These are phyloP conservation scores for Parascedosporium putredinis DNA, from an alignment of 2,329 filamentous ascomycete species.

Conservation along the genomic window DNA sequence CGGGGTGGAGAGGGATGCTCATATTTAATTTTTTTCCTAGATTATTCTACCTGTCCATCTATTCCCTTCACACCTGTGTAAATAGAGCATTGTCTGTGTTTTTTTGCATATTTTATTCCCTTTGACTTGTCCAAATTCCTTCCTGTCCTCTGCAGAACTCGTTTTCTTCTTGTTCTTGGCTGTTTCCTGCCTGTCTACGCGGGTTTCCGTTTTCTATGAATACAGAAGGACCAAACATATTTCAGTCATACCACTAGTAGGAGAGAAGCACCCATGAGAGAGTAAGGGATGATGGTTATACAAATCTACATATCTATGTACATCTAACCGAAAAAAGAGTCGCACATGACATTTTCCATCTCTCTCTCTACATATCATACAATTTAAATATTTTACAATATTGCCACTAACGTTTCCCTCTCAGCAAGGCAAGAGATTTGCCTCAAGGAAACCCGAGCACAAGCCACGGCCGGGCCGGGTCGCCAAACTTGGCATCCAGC, in stretches of 20 bases:
- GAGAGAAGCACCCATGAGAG: background rate
- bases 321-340: background rate
- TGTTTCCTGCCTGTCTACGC: background rate
- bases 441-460: conserved; percentile 7
- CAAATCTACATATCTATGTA: background rate
- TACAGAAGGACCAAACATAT: too few species aligned
- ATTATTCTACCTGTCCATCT: too few species aligned
- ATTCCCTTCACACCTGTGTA: too few species aligned
- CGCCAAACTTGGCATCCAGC: conserved; percentile 8
- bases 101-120: too few species aligned
- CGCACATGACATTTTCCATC: background rate
- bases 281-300: background rate
- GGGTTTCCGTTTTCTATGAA: too few species aligned
- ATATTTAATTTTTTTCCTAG: too few species aligned
- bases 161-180: background rate
- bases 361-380: too few species aligned
- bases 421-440: background rate
- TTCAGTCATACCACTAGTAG: too few species aligned
- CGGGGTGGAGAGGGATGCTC: background rate
- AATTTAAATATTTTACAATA: too few species aligned
- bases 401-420: too few species aligned
- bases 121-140: too few species aligned
- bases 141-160: too few species aligned
- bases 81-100: background rate
- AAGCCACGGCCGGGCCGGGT: background rate